Evolutionary conservation across 345 rosid species (phyloP).

Genomic region (Dimocarpus longan): DNA sequence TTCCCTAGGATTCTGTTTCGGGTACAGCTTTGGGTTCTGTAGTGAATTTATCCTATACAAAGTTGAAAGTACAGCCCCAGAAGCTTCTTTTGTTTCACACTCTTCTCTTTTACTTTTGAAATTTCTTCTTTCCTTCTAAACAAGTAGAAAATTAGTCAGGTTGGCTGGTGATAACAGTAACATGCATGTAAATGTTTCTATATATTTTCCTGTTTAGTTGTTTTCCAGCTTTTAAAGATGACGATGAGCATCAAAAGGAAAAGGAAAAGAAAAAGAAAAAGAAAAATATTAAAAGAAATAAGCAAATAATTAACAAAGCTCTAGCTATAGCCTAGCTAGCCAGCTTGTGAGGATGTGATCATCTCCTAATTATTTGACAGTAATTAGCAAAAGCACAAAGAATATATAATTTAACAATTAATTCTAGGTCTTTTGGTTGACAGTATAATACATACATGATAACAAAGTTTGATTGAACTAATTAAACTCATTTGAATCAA

Average conservation of each 20-base stretch:
- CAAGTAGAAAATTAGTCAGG: not conserved
- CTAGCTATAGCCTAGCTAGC: not conserved
- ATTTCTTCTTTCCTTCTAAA: not conserved
- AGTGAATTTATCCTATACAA: not conserved
- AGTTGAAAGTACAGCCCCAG: constrained; percentile 15
- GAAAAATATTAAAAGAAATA: not conserved
- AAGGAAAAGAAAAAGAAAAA: not conserved
- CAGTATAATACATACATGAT: not conserved
- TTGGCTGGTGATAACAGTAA: not conserved
- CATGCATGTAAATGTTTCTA: constrained; percentile 1
- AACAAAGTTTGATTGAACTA: not conserved
- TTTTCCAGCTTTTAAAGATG: not conserved
- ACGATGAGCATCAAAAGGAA: not conserved
- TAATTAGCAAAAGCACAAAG: too few relatives aligned
- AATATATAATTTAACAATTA: too few relatives aligned
- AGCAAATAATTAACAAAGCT: not conserved
- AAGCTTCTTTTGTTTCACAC: constrained; percentile 38
- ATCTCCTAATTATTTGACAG: too few relatives aligned
- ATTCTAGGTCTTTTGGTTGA: too few relatives aligned
- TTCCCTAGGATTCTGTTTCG: not conserved
- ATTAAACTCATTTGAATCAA: too few relatives aligned
- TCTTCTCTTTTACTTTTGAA: not conserved
- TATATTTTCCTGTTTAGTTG: not conserved
- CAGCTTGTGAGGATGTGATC: too few relatives aligned
- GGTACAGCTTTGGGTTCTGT: not conserved